A percentile compares a stretch with the other conserved stretches of the same genome.
Conservation (phyloP, 2,329 filamentous ascomycete species). For the Verticillium nubilum region DNA sequence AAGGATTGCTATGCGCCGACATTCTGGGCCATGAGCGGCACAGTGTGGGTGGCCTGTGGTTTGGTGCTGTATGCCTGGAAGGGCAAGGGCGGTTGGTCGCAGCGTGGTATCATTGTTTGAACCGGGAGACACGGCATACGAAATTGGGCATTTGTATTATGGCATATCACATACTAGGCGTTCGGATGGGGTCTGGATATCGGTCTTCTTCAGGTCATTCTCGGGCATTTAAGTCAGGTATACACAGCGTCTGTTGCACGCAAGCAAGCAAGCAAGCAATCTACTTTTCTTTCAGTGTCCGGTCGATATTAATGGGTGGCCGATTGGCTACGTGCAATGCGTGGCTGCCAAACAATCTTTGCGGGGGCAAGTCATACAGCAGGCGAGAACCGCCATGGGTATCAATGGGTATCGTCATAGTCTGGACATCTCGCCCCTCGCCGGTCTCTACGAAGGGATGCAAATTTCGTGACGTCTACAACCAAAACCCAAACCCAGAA, state of each 20-base stretch:
- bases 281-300: not conserved
- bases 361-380: no score
- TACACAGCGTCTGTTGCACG: not conserved
- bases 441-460: no score
- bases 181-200: not conserved
- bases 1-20: slow-evolving; percentile 72
- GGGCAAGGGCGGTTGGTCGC: slow-evolving; percentile 68
- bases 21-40: slow-evolving; percentile 81
- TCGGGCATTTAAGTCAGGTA: not conserved
- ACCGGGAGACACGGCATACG: not conserved
- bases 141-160: not conserved
- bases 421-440: no score
- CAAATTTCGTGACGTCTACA: no score
- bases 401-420: no score
- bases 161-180: not conserved
- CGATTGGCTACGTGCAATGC: not conserved
- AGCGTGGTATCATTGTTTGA: slow-evolving; percentile 64
- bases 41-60: slow-evolving; percentile 70
- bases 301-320: not conserved
- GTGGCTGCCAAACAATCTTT: no score
- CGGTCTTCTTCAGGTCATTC: not conserved
- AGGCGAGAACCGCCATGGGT: no score
- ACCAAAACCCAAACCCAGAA: no score
- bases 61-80: slow-evolving; percentile 79
- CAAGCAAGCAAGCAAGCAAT: not conserved